These are phyloP conservation scores for Eucalyptus cloeziana DNA, from an alignment of 345 rosid genomes.

Conservation along the genomic window DNA sequence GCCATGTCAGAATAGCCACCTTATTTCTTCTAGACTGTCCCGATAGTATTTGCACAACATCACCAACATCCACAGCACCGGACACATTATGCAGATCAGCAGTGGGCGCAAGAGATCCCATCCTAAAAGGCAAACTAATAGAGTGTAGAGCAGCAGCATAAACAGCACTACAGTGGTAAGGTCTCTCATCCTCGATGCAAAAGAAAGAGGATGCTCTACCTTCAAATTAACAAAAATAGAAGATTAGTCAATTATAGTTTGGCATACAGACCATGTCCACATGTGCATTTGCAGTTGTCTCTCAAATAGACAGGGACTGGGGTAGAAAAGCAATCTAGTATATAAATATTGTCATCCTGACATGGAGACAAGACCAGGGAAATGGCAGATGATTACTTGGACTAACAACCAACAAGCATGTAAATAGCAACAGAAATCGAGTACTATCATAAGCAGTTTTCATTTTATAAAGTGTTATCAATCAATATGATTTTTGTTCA, in stretches of 20 bases:
- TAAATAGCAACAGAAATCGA: not conserved
- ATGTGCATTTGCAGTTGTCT: not conserved
- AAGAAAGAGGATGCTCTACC: constrained; percentile 61
- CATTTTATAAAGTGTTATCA: not conserved
- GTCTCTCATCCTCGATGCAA: constrained; percentile 50
- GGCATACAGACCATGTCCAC: not conserved
- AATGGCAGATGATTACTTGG: not conserved
- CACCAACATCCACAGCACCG: constrained; percentile 47
- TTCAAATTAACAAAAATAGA: constrained; percentile 5
- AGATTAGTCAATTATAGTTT: not conserved
- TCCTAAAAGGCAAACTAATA: constrained; percentile 53
- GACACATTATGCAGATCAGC: constrained; percentile 28
- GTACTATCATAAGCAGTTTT: not conserved
- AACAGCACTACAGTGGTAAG: constrained; percentile 71
- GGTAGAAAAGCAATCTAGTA: not conserved
- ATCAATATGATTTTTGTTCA: not conserved
- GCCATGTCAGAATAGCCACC: constrained; percentile 51
- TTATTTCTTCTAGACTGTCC: constrained; percentile 64
- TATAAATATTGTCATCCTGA: not conserved
- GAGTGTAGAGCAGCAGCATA: constrained; percentile 87
- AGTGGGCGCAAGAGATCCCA: constrained; percentile 40
- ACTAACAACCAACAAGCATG: not conserved
- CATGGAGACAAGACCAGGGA: not conserved
- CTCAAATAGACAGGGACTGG: not conserved
- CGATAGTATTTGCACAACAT: constrained; percentile 42